Evolutionary conservation across 305 asterid species (phyloP), one percentile per base, ranked within the genome.

Genomic region (Fraxinus floribunda): DNA sequence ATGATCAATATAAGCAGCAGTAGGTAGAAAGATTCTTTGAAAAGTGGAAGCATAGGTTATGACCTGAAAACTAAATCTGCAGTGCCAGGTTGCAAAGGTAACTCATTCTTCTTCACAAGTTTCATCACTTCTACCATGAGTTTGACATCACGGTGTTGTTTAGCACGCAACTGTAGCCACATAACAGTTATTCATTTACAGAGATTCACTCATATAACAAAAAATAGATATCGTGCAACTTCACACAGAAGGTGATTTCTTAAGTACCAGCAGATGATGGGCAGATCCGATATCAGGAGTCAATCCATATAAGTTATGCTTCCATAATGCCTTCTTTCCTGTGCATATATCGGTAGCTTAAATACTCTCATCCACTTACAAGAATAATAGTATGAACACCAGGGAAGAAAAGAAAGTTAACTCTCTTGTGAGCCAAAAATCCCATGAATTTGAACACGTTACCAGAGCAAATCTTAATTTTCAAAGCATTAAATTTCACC

Each of bases 251-350:
- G 73, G 9, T 5, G 78, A 83, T 52, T 49, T 46, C 73, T 76
- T 78, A 79, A 75, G 80, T 89, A 94, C 98, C 97, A 94, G 89
- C 74, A 94, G 85, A 79, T 87, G 89, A 85, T 96, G 95, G 16
- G 97, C 98, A 32, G 98, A 94, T 81, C 97, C 98, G 81, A 94
- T 88, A 72, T 86, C 93, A 55, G 98, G 97, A 72, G 90, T 85
- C 87, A 92, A 84, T 78, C 98, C 99, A 78, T 82, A 90, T 72
- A 88, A 79, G 88, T 91, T 96, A 80, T 91, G 90, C 86, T 91
- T 92, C 95, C 94, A 90, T 57, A 94, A 86, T 74, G 92, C 82
- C 84, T 90, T 94, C 90, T 85, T 87, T 86, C 94, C 98, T 96
- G 93, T 75, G 82, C 71, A 26, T 73, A 78, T 62, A 64, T 75